Evolutionary conservation across 345 rosid species (phyloP).

Genomic region (Salix viminalis): DNA sequence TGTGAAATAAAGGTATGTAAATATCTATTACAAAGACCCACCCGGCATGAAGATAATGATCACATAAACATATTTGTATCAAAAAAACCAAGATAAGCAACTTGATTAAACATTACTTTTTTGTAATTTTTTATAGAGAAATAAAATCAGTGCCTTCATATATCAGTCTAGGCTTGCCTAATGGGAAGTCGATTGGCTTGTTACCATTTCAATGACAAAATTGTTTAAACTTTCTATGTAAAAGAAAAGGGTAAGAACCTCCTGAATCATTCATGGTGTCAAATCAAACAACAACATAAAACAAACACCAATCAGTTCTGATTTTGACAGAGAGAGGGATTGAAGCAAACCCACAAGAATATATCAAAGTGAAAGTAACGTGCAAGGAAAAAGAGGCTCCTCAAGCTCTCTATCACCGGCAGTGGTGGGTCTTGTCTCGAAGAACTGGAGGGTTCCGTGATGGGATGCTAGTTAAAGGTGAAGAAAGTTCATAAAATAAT

Average conservation of each 20-base stretch:
- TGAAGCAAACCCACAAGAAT: neutral
- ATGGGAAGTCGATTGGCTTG: too few relatives aligned
- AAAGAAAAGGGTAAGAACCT: neutral
- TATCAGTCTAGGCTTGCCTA: too few relatives aligned
- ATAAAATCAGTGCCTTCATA: too few relatives aligned
- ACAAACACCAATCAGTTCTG: neutral
- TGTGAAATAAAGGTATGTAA: too few relatives aligned
- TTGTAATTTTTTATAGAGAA: too few relatives aligned
- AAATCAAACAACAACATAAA: neutral
- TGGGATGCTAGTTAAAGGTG: slow-evolving; percentile 5
- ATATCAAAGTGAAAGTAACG: neutral
- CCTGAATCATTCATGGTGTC: neutral
- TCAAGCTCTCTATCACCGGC: neutral
- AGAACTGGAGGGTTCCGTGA: neutral
- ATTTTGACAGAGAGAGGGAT: neutral
- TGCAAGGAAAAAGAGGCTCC: neutral
- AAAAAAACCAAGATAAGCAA: too few relatives aligned
- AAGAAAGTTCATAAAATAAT: neutral
- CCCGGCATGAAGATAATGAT: too few relatives aligned
- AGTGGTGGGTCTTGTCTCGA: slow-evolving; percentile 10
- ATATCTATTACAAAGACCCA: too few relatives aligned
- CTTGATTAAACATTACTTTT: too few relatives aligned
- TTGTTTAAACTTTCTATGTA: neutral
- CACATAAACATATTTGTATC: too few relatives aligned
- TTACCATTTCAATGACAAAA: too few relatives aligned